Conservation (phyloP, 2,329 filamentous ascomycete species). For the Fusarium nurragi region DNA sequence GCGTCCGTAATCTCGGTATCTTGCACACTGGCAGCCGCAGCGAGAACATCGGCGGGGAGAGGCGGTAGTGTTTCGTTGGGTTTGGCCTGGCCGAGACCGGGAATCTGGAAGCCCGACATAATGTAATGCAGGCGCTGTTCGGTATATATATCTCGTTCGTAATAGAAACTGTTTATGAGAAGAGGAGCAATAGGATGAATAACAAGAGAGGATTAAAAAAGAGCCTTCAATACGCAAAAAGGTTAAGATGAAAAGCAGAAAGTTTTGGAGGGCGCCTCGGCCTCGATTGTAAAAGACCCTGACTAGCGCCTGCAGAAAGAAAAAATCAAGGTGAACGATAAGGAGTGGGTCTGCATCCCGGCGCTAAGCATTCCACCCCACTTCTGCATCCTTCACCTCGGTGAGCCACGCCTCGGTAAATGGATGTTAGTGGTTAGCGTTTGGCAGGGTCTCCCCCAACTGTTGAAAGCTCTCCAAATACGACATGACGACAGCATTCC, state of each 20-base stretch:
- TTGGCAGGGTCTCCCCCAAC: constrained; percentile 35
- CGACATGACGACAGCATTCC: constrained; percentile 42
- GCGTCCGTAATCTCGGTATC: constrained; percentile 36
- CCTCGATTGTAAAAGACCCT: constrained; percentile 23
- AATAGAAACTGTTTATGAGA: not conserved
- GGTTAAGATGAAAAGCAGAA: constrained; percentile 5
- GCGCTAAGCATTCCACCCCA: constrained; percentile 34
- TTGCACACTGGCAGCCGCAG: constrained; percentile 45
- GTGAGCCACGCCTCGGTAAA: constrained; percentile 32
- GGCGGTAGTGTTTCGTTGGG: constrained; percentile 55
- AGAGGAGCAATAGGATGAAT: no score
- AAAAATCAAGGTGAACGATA: constrained; percentile 49
- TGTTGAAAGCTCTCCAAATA: constrained; percentile 43
- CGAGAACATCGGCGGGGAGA: constrained; percentile 47
- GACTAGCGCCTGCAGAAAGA: constrained; percentile 28
- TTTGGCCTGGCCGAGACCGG: constrained; percentile 55
- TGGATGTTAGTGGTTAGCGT: constrained; percentile 12
- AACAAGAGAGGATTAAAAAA: not conserved
- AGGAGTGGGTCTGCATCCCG: constrained; percentile 28
- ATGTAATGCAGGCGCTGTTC: not conserved
- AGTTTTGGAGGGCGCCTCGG: constrained; percentile 7
- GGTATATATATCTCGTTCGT: not conserved
- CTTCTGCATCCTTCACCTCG: constrained; percentile 26
- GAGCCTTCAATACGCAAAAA: not conserved
- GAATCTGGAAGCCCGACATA: constrained; percentile 57